Conservation (phyloP, 768 basidiomycete genomes). For the Guyanaporus albipodus region DNA sequence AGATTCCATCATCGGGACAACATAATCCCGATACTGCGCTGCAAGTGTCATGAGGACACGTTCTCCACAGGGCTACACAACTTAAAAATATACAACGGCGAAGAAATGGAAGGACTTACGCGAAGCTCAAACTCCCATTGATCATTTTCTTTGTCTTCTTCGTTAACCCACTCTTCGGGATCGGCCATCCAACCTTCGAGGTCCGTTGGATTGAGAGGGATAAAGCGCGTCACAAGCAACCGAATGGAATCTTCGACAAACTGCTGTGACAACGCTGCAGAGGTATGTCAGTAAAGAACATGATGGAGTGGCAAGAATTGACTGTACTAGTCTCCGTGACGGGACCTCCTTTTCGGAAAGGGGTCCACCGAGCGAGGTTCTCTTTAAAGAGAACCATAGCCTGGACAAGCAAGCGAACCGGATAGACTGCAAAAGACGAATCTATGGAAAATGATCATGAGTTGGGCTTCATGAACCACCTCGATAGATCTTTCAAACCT, state of each 20-base stretch:
- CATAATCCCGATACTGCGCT: slow-evolving; percentile 62
- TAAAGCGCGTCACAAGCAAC: slow-evolving; percentile 76
- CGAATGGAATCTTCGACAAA: slow-evolving; percentile 73
- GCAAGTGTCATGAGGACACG: slow-evolving; percentile 82
- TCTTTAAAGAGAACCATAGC: slow-evolving; percentile 86
- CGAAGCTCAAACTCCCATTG: slow-evolving; percentile 93
- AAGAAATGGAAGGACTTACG: slow-evolving; percentile 42
- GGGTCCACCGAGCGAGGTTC: slow-evolving; percentile 73
- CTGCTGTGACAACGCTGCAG: slow-evolving; percentile 55
- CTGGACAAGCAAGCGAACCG: slow-evolving; percentile 77
- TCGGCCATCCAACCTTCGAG: slow-evolving; percentile 81
- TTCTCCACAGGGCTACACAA: slow-evolving; percentile 80
- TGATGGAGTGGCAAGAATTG: not conserved
- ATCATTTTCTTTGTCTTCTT: slow-evolving; percentile 85
- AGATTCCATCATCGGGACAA: slow-evolving; percentile 59
- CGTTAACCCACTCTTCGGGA: slow-evolving; percentile 93
- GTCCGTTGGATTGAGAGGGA: slow-evolving; percentile 80
- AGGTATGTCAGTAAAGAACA: slow-evolving; percentile 10
- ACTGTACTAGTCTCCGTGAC: slow-evolving; percentile 55
- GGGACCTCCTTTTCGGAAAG: slow-evolving; percentile 55
- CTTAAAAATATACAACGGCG: not conserved
- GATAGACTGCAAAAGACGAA: slow-evolving; percentile 58
- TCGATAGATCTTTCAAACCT: slow-evolving; percentile 38
- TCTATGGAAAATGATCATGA: slow-evolving; percentile 38
- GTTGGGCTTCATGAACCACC: not conserved